Conservation (phyloP, 192 early-diverging fungal genomes). For the Coemansia sp. region DNA sequence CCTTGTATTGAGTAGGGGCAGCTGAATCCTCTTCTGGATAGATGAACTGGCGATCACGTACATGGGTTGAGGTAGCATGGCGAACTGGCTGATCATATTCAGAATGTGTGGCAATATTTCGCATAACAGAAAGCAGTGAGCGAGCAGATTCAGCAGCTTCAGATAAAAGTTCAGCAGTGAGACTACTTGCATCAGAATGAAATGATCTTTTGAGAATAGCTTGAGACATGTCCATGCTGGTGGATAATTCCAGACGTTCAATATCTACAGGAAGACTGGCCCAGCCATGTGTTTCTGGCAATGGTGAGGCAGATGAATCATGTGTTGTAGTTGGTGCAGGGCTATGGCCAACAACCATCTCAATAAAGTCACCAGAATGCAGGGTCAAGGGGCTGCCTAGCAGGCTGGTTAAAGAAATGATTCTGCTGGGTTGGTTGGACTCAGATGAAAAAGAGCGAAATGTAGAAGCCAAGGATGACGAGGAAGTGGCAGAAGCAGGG, state of each 20-base stretch:
- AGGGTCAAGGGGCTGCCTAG: constrained; percentile 8
- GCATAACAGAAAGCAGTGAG: constrained; percentile 30
- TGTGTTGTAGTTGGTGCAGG: neutral
- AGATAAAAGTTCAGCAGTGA: neutral
- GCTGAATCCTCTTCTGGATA: constrained; percentile 17
- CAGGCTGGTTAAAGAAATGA: neutral
- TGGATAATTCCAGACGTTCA: neutral
- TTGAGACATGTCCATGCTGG: neutral
- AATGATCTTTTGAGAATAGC: neutral
- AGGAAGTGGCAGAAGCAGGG: neutral
- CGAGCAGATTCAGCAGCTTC: constrained; percentile 17
- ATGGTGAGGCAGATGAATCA: neutral
- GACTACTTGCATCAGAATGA: neutral
- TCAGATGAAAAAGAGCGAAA: neutral
- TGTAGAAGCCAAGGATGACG: neutral
- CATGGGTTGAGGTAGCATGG: constrained; percentile 6
- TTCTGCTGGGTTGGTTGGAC: neutral
- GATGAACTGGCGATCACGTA: constrained; percentile 11
- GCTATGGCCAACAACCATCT: constrained; percentile 13
- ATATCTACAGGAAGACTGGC: neutral
- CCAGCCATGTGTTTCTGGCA: neutral
- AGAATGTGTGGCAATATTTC: constrained; percentile 20
- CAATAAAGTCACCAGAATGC: constrained; percentile 17
- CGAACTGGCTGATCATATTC: constrained; percentile 12
- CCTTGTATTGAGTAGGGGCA: neutral